Percentiles rank a stretch among this genome's conserved stretches.
Evolutionary conservation across 495 filamentous ascomycete species (phyloP).

Genomic region (Lentithecium fluviatile): DNA sequence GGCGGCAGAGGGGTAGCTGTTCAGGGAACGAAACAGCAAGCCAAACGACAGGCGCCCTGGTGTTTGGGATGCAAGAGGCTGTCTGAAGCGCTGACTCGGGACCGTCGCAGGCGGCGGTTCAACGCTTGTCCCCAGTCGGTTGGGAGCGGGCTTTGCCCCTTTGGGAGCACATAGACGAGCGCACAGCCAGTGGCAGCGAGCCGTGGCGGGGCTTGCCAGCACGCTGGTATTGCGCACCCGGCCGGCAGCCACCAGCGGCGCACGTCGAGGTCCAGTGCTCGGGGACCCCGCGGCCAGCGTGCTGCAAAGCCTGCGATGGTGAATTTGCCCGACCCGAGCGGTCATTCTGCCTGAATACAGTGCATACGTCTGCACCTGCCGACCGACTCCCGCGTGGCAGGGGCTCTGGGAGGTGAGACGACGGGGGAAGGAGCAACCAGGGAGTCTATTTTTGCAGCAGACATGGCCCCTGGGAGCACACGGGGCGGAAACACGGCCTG

Average conservation of each 20-base stretch:
- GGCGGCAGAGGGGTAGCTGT: not conserved
- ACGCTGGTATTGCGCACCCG: slow-evolving; percentile 22
- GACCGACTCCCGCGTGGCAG: slow-evolving; percentile 15
- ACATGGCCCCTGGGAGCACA: not conserved
- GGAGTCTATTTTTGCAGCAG: slow-evolving; percentile 28
- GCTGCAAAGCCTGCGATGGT: slow-evolving; percentile 6
- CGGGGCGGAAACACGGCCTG: too few relatives aligned
- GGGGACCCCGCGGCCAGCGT: slow-evolving; percentile 26
- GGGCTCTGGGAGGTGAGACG: slow-evolving; percentile 6
- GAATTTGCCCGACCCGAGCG: slow-evolving; percentile 1
- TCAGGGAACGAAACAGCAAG: not conserved
- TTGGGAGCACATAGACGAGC: slow-evolving; percentile 20
- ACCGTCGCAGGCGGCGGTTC: slow-evolving; percentile 14
- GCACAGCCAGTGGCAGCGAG: not conserved
- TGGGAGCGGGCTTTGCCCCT: slow-evolving; percentile 14
- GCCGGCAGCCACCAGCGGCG: slow-evolving; percentile 29
- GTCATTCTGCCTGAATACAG: slow-evolving; percentile 16
- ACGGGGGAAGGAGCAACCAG: slow-evolving; percentile 8
- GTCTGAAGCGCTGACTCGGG: slow-evolving; percentile 33
- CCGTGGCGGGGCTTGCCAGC: slow-evolving; percentile 10
- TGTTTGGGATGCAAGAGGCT: slow-evolving; percentile 17
- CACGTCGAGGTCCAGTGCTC: slow-evolving; percentile 20
- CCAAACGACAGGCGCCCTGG: slow-evolving; percentile 12
- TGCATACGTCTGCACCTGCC: not conserved
- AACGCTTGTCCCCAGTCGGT: slow-evolving; percentile 15